Evolutionary conservation across 345 rosid genomes (phyloP), one percentile per base, ranked within the genome.

Genomic region (Brassica napus): DNA sequence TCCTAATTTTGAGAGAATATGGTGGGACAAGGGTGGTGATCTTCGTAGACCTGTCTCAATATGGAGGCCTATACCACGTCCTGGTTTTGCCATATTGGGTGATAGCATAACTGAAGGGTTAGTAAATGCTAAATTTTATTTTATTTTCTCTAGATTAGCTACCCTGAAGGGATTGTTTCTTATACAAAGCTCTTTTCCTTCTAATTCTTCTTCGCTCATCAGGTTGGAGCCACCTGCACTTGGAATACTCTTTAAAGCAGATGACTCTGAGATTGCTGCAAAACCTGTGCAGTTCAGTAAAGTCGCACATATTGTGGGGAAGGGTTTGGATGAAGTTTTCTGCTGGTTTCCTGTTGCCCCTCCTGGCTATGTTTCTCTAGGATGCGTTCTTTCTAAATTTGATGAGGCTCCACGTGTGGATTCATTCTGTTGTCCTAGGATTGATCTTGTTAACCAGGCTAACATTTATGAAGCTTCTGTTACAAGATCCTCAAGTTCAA

Each of bases 331-430:
- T 85, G 99, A 93, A 76, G 91, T 86, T 77, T 95, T 89, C 79
- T 91, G 94, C 83, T 95, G 98, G 98, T 90, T 86, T 80, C 99
- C 99, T 73, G 84, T 95, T 90, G 96, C 99, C 26, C 97, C 98
- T 78, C 88, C 98, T 72, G 99, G 99, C 64, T 91, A 93, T 88
- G 97, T 85, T 79, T 86, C 99, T 78, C 80, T 95, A 28, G 99
- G 98, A 74, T 95, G 99, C 74, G 85, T 95, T 66, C 90, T 88
- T 58, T 86, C 99, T 68, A 89, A 87, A 87, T 83, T 80, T 82
- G 93, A 91, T 81, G 90, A 89, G 79, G 83, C 92, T 28, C 99
- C 99, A 58, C 63, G 42, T 57, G 72, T 84, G 58, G 88, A 91
- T 86, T 85, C 80, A 35, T 57, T 93, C 76, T 91, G 98, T 84